Evolutionary conservation across 23 red algal genomes (phyloP), one percentile per base, ranked within the genome.

Genomic region (Gracilaria caudata): DNA sequence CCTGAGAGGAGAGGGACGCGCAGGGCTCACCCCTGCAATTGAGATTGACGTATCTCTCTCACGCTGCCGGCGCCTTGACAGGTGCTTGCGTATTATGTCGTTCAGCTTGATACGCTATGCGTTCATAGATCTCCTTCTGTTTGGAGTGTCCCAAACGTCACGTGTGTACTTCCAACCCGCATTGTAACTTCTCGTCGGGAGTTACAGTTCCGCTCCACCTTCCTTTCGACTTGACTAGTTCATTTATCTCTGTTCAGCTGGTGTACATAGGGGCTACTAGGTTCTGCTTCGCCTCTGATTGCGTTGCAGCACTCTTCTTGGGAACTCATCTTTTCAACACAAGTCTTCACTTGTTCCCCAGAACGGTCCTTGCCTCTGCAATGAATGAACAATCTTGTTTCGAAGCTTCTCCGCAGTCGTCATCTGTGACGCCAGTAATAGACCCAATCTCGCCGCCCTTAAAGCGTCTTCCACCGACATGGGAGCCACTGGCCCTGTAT

Each of bases 101-200:
- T 30, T 66, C 14, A 36, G 30, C n/a, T 36, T 66, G 61, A 66
- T 66, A 66, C 61, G 61, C 29, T 66, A 66, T 35, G 61, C 61
- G 28, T 37, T 66, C 61, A 66, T 66, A 66, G 30, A 35, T 16
- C 61, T 8, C 7, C 57, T 37, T 35, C 29, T 37, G 29, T 33
- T 66, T 36, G 61, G 61, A 36, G 61, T 66, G 61, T 66, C 61
- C 32, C 61, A 36, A 5, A 66, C 19, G 6, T 66, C 61, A 66
- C 29, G 61, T 66, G 28, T 36, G 9, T 16, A 33, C 61, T 30
- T 36, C 61, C 61, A 33, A 33, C 54, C 17, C 54, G 16, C 29
- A 35, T 36, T 36, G 30, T 66, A 36, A 36, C 26, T 30, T 35
- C 29, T 66, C 6, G 35, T 28, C 3, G 12, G 12, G 58, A 29